Evolutionary conservation across 1,284 basidiomycete genomes (phyloP).

Genomic region (Ustilago xerochloae): DNA sequence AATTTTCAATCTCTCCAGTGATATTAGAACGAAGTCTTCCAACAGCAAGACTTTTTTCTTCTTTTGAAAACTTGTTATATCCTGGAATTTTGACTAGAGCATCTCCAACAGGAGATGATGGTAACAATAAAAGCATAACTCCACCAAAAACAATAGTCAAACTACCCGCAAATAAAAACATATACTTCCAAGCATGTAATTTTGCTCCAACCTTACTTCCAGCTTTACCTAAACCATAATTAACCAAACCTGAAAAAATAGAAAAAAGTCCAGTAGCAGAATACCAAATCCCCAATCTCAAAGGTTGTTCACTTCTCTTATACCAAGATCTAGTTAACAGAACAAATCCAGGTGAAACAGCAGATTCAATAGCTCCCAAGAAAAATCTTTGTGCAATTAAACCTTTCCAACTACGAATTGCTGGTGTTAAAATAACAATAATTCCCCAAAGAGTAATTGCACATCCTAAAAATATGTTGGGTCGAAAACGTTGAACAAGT

Average conservation of each 20-base stretch:
- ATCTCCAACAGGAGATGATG: conserved; percentile 69
- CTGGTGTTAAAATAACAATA: conserved; percentile 71
- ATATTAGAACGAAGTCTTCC: conserved; percentile 68
- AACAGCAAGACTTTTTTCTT: conserved; percentile 62
- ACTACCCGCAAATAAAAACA: conserved; percentile 72
- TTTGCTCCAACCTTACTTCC: conserved; percentile 60
- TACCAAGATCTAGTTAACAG: conserved; percentile 72
- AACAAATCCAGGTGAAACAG: conserved; percentile 72
- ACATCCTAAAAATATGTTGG: conserved; percentile 63
- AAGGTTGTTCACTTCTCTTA: conserved; percentile 64
- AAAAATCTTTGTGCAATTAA: conserved; percentile 70
- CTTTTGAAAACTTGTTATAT: conserved; percentile 52
- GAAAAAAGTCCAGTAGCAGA: conserved; percentile 71
- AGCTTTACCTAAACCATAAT: conserved; percentile 70
- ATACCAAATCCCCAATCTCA: conserved; percentile 70
- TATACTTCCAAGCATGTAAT: conserved; percentile 71
- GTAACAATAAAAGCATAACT: conserved; percentile 69
- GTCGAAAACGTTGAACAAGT: conserved; percentile 70
- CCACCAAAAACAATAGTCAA: conserved; percentile 71
- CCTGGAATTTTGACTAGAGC: conserved; percentile 46
- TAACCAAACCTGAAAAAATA: conserved; percentile 70
- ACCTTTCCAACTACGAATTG: conserved; percentile 68
- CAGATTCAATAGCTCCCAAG: conserved; percentile 63
- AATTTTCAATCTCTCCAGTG: conserved; percentile 67
- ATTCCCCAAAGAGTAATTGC: conserved; percentile 70